Evolutionary conservation across 495 filamentous ascomycete genomes (phyloP), one percentile per base, ranked within the genome.

Genomic region (Emericellopsis terricola): DNA sequence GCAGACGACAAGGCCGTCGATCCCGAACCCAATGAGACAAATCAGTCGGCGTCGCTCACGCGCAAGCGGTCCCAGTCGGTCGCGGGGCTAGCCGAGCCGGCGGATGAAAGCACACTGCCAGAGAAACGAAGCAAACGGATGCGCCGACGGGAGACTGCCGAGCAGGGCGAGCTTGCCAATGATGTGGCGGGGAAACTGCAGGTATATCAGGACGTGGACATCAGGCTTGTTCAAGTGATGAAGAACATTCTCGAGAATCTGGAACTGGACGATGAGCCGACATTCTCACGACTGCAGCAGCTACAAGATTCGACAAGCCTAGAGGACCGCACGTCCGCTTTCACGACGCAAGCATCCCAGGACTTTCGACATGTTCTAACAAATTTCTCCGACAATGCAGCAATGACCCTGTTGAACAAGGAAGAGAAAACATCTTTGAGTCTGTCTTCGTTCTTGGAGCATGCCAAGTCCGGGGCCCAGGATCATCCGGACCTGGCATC

Each of bases 101-200:
- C 35, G 8, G 65, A 69, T 15, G 67, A 71, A 19, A 65, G 69
- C 28, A 53, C 78, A 39, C 69, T 64, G 7, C 69, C 74, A 3
- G 66, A 79, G 29, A 71, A 76, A 44, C 72, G 83, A 45, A 91
- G 82, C 55, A 86, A 87, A 46, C 68, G 86, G 31, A 82, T 81
- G 18, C 69, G 81, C 40, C 76, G 81, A 18, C 68, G 83, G 23
- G 83, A 86, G 32, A 79, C 33, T 13, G 81, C 81, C 4, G 80
- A 81, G 15, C 66, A 53, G 3, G 64, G 76, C 40, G 78, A 86
- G 38, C 68, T 71, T 20, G 62, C 65, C n/a, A 77, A 71, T 8
- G 72, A 80, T 37, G 71, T 74, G 36, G 75, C 78, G 33, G 73
- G 77, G 32, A 73, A 81, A 35, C 53, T 91, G 3, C 69, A 78